Conservation (phyloP, 1,284 basidiomycete species). For the Cutaneotrichosporon sp. region DNA sequence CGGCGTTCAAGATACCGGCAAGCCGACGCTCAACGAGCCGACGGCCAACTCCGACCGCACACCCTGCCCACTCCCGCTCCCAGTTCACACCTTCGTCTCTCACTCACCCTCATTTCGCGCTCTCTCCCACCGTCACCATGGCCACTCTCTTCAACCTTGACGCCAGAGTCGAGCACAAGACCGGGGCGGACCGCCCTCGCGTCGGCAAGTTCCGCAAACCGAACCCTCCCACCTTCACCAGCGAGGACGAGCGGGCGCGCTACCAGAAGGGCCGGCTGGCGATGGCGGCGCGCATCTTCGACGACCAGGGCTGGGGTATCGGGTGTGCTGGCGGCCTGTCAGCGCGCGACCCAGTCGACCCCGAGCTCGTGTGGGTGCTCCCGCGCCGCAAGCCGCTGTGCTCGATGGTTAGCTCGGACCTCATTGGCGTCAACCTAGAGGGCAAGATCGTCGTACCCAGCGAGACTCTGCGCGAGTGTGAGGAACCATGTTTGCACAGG, state of each 20-base stretch:
- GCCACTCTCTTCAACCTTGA: slow-evolving; percentile 11
- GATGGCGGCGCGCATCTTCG: slow-evolving; percentile 31
- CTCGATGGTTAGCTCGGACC: slow-evolving; percentile 23
- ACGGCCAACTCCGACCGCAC: neutral
- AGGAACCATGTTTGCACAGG: neutral
- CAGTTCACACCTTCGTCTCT: too few species aligned
- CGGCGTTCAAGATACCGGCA: neutral
- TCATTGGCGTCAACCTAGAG: slow-evolving; percentile 22
- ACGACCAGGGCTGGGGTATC: slow-evolving; percentile 33
- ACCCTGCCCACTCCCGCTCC: too few species aligned
- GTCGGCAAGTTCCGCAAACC: slow-evolving; percentile 27
- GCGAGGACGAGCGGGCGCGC: slow-evolving; percentile 18
- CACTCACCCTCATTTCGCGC: neutral
- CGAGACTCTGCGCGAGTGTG: slow-evolving; percentile 19
- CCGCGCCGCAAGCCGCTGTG: slow-evolving; percentile 29
- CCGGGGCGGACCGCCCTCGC: slow-evolving; percentile 9
- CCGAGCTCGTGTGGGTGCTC: slow-evolving; percentile 25
- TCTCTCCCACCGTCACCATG: neutral
- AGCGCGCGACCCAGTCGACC: slow-evolving; percentile 27
- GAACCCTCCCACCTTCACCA: slow-evolving; percentile 28
- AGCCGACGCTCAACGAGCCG: neutral
- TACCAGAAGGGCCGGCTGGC: slow-evolving; percentile 32
- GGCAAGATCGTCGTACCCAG: slow-evolving; percentile 10
- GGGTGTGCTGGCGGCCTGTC: slow-evolving; percentile 29
- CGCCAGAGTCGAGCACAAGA: slow-evolving; percentile 4